Percentiles rank a stretch among this genome's conserved stretches.
Evolutionary conservation across 768 basidiomycete species (phyloP).

Genomic region (Krasilnikovozyma curviuscula): DNA sequence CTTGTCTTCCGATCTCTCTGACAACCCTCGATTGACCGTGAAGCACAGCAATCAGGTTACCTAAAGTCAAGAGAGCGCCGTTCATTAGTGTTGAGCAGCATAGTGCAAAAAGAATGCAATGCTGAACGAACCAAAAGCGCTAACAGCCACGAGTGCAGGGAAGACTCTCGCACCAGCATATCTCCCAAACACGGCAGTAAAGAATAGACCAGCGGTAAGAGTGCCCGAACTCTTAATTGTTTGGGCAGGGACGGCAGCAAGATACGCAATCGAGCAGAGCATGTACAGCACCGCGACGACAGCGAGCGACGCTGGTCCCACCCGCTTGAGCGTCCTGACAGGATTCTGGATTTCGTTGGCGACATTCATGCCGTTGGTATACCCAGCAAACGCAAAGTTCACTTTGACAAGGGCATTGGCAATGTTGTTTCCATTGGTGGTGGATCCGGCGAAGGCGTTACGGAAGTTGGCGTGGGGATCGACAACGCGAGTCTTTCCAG

Average conservation of each 20-base stretch:
- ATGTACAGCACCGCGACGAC: slow-evolving; percentile 44
- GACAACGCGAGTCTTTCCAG: slow-evolving; percentile 19
- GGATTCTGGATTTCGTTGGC: slow-evolving; percentile 41
- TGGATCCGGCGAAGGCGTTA: slow-evolving; percentile 20
- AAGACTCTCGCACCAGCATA: slow-evolving; percentile 27
- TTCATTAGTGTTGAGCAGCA: neutral
- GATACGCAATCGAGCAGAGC: slow-evolving; percentile 51
- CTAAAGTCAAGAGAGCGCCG: neutral
- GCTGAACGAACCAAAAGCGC: slow-evolving; percentile 15
- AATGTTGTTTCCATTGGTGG: slow-evolving; percentile 18
- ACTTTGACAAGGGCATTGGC: slow-evolving; percentile 20
- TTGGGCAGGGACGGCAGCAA: slow-evolving; percentile 42
- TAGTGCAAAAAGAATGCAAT: neutral
- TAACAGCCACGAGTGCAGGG: slow-evolving; percentile 15
- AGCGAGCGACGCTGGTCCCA: slow-evolving; percentile 46
- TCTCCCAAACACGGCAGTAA: slow-evolving; percentile 50
- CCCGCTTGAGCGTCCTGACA: slow-evolving; percentile 47
- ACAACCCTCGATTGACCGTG: slow-evolving; percentile 34
- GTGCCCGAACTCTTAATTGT: slow-evolving; percentile 47
- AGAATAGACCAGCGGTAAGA: slow-evolving; percentile 56
- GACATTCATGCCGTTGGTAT: slow-evolving; percentile 55
- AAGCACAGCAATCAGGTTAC: slow-evolving; percentile 9
- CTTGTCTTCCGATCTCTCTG: slow-evolving; percentile 38
- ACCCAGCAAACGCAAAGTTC: slow-evolving; percentile 35
- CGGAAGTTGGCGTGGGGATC: slow-evolving; percentile 25